Conservation (phyloP, 2,329 filamentous ascomycete genomes). For the Trichoderma cornu-damae region DNA sequence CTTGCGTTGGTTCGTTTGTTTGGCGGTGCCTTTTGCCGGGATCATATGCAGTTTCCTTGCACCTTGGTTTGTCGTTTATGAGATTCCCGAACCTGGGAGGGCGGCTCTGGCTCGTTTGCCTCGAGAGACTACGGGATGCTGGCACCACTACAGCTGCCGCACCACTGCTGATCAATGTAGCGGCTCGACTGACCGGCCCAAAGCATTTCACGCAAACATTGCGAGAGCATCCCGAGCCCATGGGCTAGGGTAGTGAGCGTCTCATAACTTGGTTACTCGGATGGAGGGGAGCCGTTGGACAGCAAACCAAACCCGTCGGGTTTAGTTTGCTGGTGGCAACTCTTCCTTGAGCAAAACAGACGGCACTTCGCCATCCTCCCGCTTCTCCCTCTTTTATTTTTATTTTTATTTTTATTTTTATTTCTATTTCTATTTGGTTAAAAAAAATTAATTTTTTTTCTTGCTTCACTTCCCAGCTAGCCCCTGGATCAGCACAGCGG, state of each 20-base stretch:
- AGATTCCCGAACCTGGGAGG: slow-evolving; percentile 9
- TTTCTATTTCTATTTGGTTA: too few relatives aligned
- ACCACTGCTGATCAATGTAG: neutral
- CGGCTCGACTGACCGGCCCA: neutral
- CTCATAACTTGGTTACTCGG: neutral
- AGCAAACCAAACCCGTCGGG: slow-evolving; percentile 1
- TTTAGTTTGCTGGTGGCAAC: slow-evolving; percentile 2
- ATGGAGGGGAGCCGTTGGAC: neutral
- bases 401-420: too few relatives aligned
- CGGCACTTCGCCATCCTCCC: neutral
- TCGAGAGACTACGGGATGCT: slow-evolving; percentile 4
- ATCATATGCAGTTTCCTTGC: slow-evolving; percentile 3
- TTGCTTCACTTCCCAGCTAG: neutral
- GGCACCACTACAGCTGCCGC: neutral
- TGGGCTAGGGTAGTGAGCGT: neutral
- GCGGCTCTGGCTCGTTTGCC: slow-evolving; percentile 3
- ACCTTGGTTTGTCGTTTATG: neutral
- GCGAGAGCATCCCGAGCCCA: neutral
- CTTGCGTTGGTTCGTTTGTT: slow-evolving; percentile 16
- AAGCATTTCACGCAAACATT: neutral
- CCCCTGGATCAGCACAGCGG: neutral
- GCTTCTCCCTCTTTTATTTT: too few relatives aligned
- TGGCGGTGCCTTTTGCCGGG: neutral
- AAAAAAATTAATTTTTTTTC: too few relatives aligned
- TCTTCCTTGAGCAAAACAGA: neutral